A percentile compares a stretch with the other conserved stretches of the same genome.
Conservation (phyloP, 768 basidiomycete genomes). For the Podaxis sp. region DNA sequence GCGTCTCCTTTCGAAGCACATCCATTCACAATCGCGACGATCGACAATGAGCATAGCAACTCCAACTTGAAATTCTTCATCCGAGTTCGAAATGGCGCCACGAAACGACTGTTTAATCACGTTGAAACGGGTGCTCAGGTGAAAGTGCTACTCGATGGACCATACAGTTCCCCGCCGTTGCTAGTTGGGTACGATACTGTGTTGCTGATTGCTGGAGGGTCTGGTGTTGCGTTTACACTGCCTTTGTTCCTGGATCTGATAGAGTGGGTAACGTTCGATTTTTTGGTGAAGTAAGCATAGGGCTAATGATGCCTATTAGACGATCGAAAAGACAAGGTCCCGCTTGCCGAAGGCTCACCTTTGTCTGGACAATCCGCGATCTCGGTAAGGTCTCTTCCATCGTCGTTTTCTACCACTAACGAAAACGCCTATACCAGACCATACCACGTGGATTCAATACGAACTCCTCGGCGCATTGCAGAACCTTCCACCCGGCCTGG, state of each 20-base stretch:
- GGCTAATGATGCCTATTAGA: slow-evolving; percentile 19
- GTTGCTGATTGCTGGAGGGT: slow-evolving; percentile 47
- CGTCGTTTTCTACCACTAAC: background rate
- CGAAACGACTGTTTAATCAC: slow-evolving; percentile 41
- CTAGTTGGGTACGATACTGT: slow-evolving; percentile 37
- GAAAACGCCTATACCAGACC: slow-evolving; percentile 23
- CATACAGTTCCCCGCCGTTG: slow-evolving; percentile 40
- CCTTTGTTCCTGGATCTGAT: slow-evolving; percentile 44
- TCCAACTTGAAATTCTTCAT: slow-evolving; percentile 53
- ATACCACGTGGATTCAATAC: slow-evolving; percentile 47
- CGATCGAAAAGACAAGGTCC: slow-evolving; percentile 24
- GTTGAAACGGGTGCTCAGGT: slow-evolving; percentile 21
- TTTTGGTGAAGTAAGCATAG: background rate
- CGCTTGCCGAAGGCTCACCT: slow-evolving; percentile 32
- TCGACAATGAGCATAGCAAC: slow-evolving; percentile 24
- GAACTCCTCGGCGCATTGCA: slow-evolving; percentile 32
- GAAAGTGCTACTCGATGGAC: slow-evolving; percentile 54
- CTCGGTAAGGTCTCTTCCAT: slow-evolving; percentile 25
- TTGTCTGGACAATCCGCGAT: slow-evolving; percentile 48
- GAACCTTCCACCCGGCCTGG: slow-evolving; percentile 28
- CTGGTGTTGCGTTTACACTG: slow-evolving; percentile 48
- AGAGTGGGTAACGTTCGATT: slow-evolving; percentile 27
- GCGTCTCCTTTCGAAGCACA: slow-evolving; percentile 50
- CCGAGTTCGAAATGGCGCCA: slow-evolving; percentile 60
- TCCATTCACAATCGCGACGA: slow-evolving; percentile 62